Evolutionary conservation across 192 early-diverging fungal species (phyloP).

Genomic region (Mortierella hygrophila): DNA sequence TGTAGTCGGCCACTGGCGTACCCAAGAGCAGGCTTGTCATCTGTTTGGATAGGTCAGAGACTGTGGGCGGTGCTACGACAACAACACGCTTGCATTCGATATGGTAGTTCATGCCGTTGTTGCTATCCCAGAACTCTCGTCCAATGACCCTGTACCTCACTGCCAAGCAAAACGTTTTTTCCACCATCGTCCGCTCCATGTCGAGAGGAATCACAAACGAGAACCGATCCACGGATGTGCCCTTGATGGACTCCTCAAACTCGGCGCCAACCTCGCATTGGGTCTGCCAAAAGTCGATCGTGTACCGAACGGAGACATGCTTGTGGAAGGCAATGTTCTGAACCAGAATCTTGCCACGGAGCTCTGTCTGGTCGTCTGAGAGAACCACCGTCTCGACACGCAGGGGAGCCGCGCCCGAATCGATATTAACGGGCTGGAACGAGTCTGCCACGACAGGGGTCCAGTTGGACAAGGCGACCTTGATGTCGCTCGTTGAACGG

Average conservation of each 20-base stretch:
- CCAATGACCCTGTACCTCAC: constrained; percentile 79
- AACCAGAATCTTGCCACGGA: constrained; percentile 80
- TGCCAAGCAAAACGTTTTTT: constrained; percentile 62
- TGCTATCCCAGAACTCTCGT: constrained; percentile 94
- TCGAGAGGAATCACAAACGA: constrained; percentile 67
- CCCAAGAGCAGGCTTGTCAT: constrained; percentile 41
- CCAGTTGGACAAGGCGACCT: constrained; percentile 54
- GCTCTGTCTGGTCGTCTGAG: constrained; percentile 62
- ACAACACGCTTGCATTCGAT: constrained; percentile 61
- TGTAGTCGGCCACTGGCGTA: constrained; percentile 35
- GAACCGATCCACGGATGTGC: constrained; percentile 76
- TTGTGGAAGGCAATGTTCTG: constrained; percentile 93
- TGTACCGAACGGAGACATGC: constrained; percentile 79
- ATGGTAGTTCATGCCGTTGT: constrained; percentile 88
- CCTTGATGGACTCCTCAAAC: constrained; percentile 70
- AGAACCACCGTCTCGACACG: constrained; percentile 67
- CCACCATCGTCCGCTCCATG: constrained; percentile 59
- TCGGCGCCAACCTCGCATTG: constrained; percentile 72
- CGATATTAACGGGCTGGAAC: constrained; percentile 58
- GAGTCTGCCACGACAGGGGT: constrained; percentile 18
- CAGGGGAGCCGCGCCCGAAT: constrained; percentile 26
- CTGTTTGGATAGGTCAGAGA: constrained; percentile 42
- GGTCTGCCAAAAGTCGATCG: constrained; percentile 86
- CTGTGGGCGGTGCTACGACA: constrained; percentile 11
- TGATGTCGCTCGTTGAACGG: constrained; percentile 32